Evolutionary conservation across 768 basidiomycete species (phyloP).

Genomic region (Tulasnella sp.): DNA sequence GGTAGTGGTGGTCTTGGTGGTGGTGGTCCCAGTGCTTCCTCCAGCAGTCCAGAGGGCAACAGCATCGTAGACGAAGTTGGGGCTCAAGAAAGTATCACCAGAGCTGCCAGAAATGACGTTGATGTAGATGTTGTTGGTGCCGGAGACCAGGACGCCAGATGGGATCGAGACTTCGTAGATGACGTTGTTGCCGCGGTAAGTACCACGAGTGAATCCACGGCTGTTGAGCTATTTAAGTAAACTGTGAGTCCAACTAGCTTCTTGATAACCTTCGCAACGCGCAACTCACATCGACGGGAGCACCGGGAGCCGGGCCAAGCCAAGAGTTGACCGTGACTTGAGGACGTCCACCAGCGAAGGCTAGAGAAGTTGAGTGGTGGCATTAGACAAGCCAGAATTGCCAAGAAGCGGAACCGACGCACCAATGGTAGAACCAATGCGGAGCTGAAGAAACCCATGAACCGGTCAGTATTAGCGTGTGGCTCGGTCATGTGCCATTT

Average conservation of each 20-base stretch:
- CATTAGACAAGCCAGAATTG: no score
- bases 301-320: constrained; percentile 42
- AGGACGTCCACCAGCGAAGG: constrained; percentile 49
- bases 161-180: constrained; percentile 8
- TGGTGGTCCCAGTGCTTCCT: not conserved
- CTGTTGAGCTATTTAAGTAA: constrained; percentile 41
- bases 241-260: not conserved
- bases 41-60: not conserved
- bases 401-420: not conserved
- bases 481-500: not conserved
- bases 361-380: constrained; percentile 36
- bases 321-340: constrained; percentile 45
- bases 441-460: not conserved
- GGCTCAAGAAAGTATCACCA: constrained; percentile 45
- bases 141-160: constrained; percentile 41
- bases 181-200: constrained; percentile 42
- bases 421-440: not conserved
- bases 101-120: constrained; percentile 44
- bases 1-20: constrained; percentile 3
- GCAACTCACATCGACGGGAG: constrained; percentile 30
- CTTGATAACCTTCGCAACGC: no score
- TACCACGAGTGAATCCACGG: constrained; percentile 50
- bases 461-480: no score
- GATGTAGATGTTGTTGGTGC: constrained; percentile 45
- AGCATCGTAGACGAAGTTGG: constrained; percentile 37